Evolutionary conservation across 1,139 yeast genomes (phyloP).

Genomic region (Meyerozyma guilliermondii): DNA sequence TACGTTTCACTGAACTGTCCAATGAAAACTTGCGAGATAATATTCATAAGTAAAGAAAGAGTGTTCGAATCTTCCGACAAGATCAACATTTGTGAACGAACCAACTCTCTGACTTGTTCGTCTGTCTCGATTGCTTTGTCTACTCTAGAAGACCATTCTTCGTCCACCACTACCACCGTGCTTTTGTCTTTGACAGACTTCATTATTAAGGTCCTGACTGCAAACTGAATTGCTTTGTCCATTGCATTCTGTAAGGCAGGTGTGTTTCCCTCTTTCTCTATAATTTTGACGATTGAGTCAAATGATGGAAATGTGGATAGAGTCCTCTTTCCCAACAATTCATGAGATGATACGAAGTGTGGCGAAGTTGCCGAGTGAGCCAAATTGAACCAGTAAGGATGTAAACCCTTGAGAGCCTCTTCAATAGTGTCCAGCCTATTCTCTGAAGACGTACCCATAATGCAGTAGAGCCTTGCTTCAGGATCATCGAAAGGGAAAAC

Average conservation of each 20-base stretch:
- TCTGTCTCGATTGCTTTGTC: conserved; percentile 72
- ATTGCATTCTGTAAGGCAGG: conserved; percentile 21
- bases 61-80: conserved; percentile 10
- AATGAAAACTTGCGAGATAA: conserved; percentile 26
- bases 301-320: conserved; percentile 43
- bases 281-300: conserved; percentile 26
- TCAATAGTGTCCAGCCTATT: conserved; percentile 73
- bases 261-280: conserved; percentile 18
- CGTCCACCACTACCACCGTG: conserved; percentile 63
- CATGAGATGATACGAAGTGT: conserved; percentile 37
- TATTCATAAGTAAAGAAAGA: conserved; percentile 15
- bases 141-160: conserved; percentile 68
- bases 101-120: conserved; percentile 38
- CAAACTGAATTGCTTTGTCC: conserved; percentile 42
- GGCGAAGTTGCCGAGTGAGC: conserved; percentile 36
- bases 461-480: conserved; percentile 62
- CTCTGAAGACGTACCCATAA: conserved; percentile 54
- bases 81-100: conserved; percentile 22
- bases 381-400: conserved; percentile 65
- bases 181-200: conserved; percentile 47
- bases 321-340: conserved; percentile 29
- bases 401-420: conserved; percentile 77
- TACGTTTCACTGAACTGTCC: conserved; percentile 17
- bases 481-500: conserved; percentile 67
- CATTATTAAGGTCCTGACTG: conserved; percentile 56